These are phyloP conservation scores for Ceratobasidium theobromae DNA, from an alignment of 1,284 basidiomycete genomes.

Conservation along the genomic window DNA sequence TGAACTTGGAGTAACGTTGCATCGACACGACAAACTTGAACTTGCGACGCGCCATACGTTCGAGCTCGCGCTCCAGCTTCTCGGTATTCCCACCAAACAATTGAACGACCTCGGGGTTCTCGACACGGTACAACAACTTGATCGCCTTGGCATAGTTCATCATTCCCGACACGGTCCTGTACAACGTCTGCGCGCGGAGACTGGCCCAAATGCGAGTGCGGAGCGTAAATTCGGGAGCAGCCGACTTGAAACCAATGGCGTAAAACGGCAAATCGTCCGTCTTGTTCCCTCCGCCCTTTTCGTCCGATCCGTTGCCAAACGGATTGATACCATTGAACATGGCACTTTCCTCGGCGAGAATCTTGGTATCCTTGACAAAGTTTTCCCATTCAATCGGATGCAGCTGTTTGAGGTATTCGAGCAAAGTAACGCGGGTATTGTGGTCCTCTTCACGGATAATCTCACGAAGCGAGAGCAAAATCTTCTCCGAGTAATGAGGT, in stretches of 20 bases:
- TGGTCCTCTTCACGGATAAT: conserved; percentile 97
- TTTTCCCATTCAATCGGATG: conserved; percentile 99
- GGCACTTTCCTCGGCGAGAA: conserved; percentile 92
- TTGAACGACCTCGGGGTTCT: conserved; percentile 98
- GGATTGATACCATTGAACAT: conserved; percentile 81
- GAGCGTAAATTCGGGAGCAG: conserved; percentile 96
- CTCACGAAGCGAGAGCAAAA: conserved; percentile 87
- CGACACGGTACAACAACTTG: conserved; percentile 98
- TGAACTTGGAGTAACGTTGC: conserved; percentile 99
- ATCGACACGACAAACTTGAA: conserved; percentile 99
- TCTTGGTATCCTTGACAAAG: conserved; percentile 99
- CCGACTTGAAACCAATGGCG: conserved; percentile 99
- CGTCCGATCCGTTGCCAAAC: conserved; percentile 68
- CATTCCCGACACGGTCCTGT: conserved; percentile 98
- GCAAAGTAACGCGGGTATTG: conserved; percentile 88
- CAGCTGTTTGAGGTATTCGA: conserved; percentile 97
- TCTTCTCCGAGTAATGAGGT: conserved; percentile 97
- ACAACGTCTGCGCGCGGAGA: conserved; percentile 95
- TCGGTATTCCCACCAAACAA: conserved; percentile 97
- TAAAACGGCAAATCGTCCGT: conserved; percentile 97
- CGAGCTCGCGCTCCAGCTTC: conserved; percentile 93
- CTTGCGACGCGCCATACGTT: conserved; percentile 96
- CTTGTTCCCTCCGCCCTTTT: conserved; percentile 79
- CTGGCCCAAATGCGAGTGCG: conserved; percentile 99
- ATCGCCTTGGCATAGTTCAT: conserved; percentile 99